Percentiles rank a stretch among this genome's conserved stretches.
Conservation (phyloP, 192 early-diverging fungal species). For the Coemansia sp. region DNA sequence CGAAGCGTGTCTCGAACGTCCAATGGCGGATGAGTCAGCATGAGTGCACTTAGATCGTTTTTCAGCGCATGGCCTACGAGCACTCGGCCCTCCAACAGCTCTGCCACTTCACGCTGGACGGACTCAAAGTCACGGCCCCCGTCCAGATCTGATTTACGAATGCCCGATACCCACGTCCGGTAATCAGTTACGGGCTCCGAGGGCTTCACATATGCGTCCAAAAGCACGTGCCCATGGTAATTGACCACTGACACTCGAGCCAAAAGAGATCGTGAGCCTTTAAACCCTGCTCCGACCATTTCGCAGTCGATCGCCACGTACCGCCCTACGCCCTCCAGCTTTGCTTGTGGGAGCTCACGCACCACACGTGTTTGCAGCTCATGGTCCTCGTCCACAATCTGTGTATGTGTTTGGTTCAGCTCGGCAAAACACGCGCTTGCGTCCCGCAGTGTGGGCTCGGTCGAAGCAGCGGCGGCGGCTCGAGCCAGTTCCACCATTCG, state of each 20-base stretch:
- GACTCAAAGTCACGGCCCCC: slow-evolving; percentile 69
- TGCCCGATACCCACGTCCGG: slow-evolving; percentile 88
- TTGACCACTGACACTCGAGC: slow-evolving; percentile 94
- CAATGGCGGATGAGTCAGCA: slow-evolving; percentile 76
- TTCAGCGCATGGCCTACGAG: slow-evolving; percentile 89
- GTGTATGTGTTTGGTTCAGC: slow-evolving; percentile 21
- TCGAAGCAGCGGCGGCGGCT: slow-evolving; percentile 23
- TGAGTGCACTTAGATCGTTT: slow-evolving; percentile 82
- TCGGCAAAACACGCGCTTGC: slow-evolving; percentile 37
- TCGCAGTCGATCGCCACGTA: slow-evolving; percentile 98
- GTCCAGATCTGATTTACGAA: slow-evolving; percentile 72
- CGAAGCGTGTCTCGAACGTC: slow-evolving; percentile 81
- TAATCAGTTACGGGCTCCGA: slow-evolving; percentile 87
- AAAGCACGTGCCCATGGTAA: slow-evolving; percentile 80
- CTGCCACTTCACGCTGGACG: slow-evolving; percentile 78
- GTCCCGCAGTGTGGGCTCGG: slow-evolving; percentile 17
- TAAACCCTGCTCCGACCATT: slow-evolving; percentile 94
- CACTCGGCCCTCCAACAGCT: slow-evolving; percentile 79
- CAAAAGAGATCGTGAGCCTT: slow-evolving; percentile 78
- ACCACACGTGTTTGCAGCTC: slow-evolving; percentile 8
- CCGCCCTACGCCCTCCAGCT: slow-evolving; percentile 63
- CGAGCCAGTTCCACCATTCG: slow-evolving; percentile 35
- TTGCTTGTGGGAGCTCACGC: slow-evolving; percentile 20
- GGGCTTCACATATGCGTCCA: slow-evolving; percentile 86
- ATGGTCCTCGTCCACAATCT: background rate